A percentile compares a stretch with the other conserved stretches of the same genome.
phyloP scores from a whole-genome alignment of 768 basidiomycete species.

The Leccinum ochraceum region DNA sequence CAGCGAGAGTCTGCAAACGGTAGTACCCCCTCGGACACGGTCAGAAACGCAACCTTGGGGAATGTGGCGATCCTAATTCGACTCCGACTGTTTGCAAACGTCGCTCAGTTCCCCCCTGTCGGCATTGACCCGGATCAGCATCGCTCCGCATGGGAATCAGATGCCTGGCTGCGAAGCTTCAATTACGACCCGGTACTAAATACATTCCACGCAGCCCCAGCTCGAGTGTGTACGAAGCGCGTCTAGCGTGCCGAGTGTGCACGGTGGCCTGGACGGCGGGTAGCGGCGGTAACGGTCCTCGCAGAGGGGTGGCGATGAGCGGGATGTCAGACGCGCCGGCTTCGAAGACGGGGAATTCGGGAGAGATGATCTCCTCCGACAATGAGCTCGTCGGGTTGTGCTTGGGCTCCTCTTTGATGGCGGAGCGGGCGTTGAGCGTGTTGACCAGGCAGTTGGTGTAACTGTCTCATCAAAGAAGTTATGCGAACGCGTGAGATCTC shows the following conservation, averaged over 20 bases:
- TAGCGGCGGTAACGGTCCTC: neutral
- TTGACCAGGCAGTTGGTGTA: slow-evolving; percentile 8
- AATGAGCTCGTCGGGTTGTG: neutral
- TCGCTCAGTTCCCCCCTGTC: neutral
- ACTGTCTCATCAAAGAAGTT: neutral
- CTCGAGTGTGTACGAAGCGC: neutral
- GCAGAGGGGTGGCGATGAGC: neutral
- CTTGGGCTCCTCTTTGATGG: neutral
- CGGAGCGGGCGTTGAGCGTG: slow-evolving; percentile 5
- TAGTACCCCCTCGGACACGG: neutral
- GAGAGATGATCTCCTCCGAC: neutral
- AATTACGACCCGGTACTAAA: neutral
- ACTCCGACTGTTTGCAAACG: neutral
- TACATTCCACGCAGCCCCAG: neutral
- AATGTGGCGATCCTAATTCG: neutral
- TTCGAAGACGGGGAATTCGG: neutral
- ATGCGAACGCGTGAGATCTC: neutral
- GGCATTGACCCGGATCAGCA: too few species aligned
- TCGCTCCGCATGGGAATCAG: too few species aligned
- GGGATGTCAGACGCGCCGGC: neutral
- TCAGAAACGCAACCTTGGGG: too few species aligned
- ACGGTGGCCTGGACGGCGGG: neutral
- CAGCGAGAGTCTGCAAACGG: neutral
- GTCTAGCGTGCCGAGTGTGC: neutral
- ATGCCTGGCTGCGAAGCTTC: neutral